A percentile compares a stretch with the other conserved stretches of the same genome.
Conservation (phyloP, 2,329 filamentous ascomycete genomes). For the Biscogniauxia mediterranea region DNA sequence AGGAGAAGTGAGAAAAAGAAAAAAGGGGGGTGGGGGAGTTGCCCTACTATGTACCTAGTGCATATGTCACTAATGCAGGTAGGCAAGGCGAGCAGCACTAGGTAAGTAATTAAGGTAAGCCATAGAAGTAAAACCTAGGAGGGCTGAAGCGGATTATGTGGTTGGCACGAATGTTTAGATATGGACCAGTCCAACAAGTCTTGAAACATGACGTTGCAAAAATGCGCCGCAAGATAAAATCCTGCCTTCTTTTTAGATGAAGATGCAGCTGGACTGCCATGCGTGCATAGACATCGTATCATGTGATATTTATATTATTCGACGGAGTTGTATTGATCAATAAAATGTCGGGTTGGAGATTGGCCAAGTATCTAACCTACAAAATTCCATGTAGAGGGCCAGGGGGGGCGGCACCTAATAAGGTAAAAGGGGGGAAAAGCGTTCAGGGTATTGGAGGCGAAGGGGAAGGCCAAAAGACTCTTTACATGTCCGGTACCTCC, state of each 20-base stretch:
- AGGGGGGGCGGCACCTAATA: no score
- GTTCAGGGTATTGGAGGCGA: no score
- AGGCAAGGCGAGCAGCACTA: background rate
- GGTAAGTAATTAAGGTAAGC: background rate
- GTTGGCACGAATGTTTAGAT: slow-evolving; percentile 16
- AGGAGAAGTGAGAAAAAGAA: slow-evolving; percentile 16
- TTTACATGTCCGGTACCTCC: no score
- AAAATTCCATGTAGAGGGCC: no score
- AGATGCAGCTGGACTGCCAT: slow-evolving; percentile 14
- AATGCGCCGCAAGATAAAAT: slow-evolving; percentile 19
- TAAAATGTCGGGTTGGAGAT: background rate
- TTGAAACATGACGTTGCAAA: slow-evolving; percentile 15
- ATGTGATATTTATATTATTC: slow-evolving; percentile 13
- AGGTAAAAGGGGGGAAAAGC: no score
- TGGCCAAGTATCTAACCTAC: background rate
- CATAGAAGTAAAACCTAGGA: background rate
- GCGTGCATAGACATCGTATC: slow-evolving; percentile 18
- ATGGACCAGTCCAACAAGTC: slow-evolving; percentile 12
- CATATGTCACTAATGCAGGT: background rate
- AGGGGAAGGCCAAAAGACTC: no score
- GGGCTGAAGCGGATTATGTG: background rate
- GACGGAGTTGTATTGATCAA: background rate
- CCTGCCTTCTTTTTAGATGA: slow-evolving; percentile 8
- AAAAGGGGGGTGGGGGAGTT: slow-evolving; percentile 13
- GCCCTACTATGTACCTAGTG: slow-evolving; percentile 5